Conservation (phyloP, 2,329 filamentous ascomycete genomes). For the Penicillium sp. region DNA sequence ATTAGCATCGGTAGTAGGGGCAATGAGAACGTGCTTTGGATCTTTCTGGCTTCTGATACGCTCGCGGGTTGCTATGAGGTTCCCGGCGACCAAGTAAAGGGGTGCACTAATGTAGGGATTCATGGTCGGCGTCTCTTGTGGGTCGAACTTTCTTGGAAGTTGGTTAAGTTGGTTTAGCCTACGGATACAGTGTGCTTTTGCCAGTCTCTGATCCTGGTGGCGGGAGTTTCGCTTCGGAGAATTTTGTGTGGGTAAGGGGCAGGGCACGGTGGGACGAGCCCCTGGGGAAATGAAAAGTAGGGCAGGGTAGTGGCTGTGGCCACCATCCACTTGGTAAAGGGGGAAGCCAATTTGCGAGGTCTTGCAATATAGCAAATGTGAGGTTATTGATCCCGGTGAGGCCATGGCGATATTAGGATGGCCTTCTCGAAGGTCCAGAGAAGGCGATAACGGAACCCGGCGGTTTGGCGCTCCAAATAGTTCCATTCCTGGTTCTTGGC, state of each 20-base stretch:
- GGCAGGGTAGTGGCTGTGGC: background rate
- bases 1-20: background rate
- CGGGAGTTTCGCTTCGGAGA: background rate
- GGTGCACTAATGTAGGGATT: background rate
- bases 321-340: background rate
- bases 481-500: slow-evolving; percentile 2
- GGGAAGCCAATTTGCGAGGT: background rate
- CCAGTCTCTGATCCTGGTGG: background rate
- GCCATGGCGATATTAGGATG: background rate
- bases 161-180: background rate
- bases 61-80: background rate
- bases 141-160: background rate
- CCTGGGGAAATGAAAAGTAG: background rate
- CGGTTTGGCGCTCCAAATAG: slow-evolving; percentile 20
- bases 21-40: background rate
- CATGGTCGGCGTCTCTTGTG: slow-evolving; percentile 13
- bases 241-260: slow-evolving; percentile 1
- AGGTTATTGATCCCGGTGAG: slow-evolving; percentile 7
- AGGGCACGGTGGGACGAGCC: background rate
- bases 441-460: slow-evolving; percentile 18
- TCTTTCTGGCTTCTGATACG: slow-evolving; percentile 2
- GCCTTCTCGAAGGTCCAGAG: slow-evolving; percentile 24
- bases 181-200: background rate
- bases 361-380: background rate
- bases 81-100: slow-evolving; percentile 7